Evolutionary conservation across 768 basidiomycete genomes (phyloP), one percentile per base, ranked within the genome.

Genomic region (Daedaleopsis nitida): DNA sequence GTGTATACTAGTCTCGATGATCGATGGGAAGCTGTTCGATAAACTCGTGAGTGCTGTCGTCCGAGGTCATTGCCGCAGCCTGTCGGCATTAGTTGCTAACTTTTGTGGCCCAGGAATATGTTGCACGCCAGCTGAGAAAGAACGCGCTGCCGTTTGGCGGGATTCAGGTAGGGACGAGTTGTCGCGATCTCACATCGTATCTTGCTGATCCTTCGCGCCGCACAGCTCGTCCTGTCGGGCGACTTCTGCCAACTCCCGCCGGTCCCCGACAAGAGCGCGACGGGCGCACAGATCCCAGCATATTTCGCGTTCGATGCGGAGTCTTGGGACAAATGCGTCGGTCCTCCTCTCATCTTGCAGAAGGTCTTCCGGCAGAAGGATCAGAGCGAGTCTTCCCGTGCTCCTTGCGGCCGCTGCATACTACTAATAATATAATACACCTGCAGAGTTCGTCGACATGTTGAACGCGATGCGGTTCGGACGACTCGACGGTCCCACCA

Each of bases 1-100:
- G n/a, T n/a, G n/a, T n/a, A n/a, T n/a, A n/a, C n/a, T n/a, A 95
- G 92, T 96, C 53, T 95, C 94, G 1, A 95, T 96, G 94, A 83
- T 96, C 23, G 91, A 94, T 64, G 92, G 88, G 5, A 67, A 67
- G 10, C 73, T 92, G 2, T 93, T 94, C 64, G 92, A 96, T 72
- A 94, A 91, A 69, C 81, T 96, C 58, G 90, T 88, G 59, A 68
- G 75, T 52, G 38, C 32, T 52, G 19, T 19, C 63, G 65, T 55
- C 73, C 75, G 19, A 52, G 3, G 43, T 48, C 17, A 38, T 19
- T 13, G 35, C 8, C 9, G n/a, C n/a, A n/a, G n/a, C n/a, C n/a
- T n/a, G n/a, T n/a, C n/a, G n/a, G n/a, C n/a, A n/a, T n/a, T n/a
- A n/a, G n/a, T n/a, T 47, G 13, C 23, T 49, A 14, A 35, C 72